Conservation (phyloP, 345 rosid species). For the Litchi chinensis region DNA sequence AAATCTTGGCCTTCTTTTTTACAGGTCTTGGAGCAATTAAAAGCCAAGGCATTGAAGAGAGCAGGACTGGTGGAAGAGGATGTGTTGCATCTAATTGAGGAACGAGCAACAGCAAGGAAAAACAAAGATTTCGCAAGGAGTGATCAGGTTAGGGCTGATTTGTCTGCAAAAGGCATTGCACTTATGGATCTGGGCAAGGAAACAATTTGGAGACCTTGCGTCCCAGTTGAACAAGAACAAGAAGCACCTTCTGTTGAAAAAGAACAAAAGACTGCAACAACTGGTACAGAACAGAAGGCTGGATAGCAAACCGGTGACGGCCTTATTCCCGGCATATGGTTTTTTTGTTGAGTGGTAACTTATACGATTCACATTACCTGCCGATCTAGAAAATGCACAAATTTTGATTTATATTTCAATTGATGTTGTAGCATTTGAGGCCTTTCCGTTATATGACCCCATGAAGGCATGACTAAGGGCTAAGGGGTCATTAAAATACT, state of each 20-base stretch:
- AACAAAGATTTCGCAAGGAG: slow-evolving; percentile 68
- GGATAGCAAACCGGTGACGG: background rate
- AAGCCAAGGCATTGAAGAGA: slow-evolving; percentile 65
- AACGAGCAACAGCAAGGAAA: slow-evolving; percentile 60
- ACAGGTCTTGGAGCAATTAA: slow-evolving; percentile 64
- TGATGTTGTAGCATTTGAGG: slow-evolving; percentile 3
- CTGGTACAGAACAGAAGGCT: slow-evolving; percentile 2
- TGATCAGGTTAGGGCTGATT: slow-evolving; percentile 71
- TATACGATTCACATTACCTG: background rate
- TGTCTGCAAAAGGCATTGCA: slow-evolving; percentile 67
- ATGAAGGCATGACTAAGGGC: background rate
- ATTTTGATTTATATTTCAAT: background rate
- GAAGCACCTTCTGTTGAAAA: slow-evolving; percentile 22
- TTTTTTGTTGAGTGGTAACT: background rate
- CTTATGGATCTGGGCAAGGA: slow-evolving; percentile 81
- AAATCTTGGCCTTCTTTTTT: background rate
- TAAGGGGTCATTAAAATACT: background rate
- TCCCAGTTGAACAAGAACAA: slow-evolving; percentile 38
- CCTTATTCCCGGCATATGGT: background rate
- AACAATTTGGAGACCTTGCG: slow-evolving; percentile 84
- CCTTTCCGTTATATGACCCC: background rate
- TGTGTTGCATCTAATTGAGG: slow-evolving; percentile 49
- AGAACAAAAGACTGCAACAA: slow-evolving; percentile 26
- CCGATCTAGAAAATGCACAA: background rate
- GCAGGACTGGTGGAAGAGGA: slow-evolving; percentile 64